Evolutionary conservation across 176 grass and related monocot genomes (phyloP).

Genomic region (Bromus sterilis): DNA sequence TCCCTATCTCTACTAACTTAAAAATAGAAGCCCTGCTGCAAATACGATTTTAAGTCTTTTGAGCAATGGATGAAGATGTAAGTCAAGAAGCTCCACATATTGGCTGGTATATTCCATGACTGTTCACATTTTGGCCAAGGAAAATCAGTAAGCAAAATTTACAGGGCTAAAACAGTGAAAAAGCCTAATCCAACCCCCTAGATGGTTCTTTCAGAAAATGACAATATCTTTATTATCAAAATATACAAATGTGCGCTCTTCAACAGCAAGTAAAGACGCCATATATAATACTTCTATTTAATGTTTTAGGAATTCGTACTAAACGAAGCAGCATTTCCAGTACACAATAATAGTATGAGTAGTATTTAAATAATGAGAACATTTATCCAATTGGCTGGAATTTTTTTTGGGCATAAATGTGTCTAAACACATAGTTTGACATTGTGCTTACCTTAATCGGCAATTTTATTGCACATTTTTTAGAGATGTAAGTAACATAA

Average conservation of each 20-base stretch:
- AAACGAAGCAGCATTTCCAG: too few species aligned
- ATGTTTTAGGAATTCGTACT: too few species aligned
- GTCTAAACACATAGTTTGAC: not conserved
- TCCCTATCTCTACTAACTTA: too few species aligned
- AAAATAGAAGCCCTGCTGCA: slow-evolving; percentile 41
- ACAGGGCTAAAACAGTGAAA: not conserved
- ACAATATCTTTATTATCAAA: not conserved
- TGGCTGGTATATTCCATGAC: slow-evolving; percentile 71
- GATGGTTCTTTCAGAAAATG: not conserved
- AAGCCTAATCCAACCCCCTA: not conserved
- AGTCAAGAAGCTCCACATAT: slow-evolving; percentile 61
- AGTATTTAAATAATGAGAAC: too few species aligned
- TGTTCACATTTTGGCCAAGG: slow-evolving; percentile 29
- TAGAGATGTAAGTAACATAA: not conserved
- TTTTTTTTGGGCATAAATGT: too few species aligned
- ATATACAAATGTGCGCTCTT: not conserved
- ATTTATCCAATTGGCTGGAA: too few species aligned
- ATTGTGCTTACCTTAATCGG: not conserved
- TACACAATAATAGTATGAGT: too few species aligned
- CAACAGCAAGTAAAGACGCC: not conserved
- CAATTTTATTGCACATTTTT: not conserved
- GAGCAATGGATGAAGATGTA: slow-evolving; percentile 70
- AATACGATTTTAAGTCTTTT: slow-evolving; percentile 58
- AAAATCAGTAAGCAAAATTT: not conserved
- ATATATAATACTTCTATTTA: not conserved